Evolutionary conservation across 2,329 filamentous ascomycete species (phyloP), one percentile per base, ranked within the genome.

Genomic region (Xylaria sp.): DNA sequence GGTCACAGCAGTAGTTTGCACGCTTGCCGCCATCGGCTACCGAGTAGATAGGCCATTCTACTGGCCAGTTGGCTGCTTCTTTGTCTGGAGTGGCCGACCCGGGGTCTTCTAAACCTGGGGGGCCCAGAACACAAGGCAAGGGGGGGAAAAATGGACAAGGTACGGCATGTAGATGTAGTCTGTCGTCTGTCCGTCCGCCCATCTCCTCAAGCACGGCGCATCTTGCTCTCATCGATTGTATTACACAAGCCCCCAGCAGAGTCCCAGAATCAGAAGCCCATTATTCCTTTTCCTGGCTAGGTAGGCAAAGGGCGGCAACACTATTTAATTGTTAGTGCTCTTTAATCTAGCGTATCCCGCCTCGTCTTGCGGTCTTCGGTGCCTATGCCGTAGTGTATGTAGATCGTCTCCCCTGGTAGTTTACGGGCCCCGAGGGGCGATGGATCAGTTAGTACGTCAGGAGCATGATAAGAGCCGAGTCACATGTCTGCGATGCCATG

Each of bases 91-190:
- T 33, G 47, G 33, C 11, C 31, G 40, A 23, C 37, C 50, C 51
- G 35, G 63, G 63, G 60, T 28, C 55, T 53, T 57, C 42, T 23
- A 60, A 65, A 63, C 57, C 63, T 52, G 60, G 63, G 63, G 60
- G 53, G 46, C 37, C 55, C 58, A 17, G 38, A 35, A 50, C 21
- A 38, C 38, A 19, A 4, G n/a, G 9, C 31, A 49, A 33, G 14
- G 23, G 6, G 19, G 45, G 11, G 12, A 14, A 15, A 19, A 43
- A 43, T 11, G 43, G 25, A 31, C 46, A 28, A 42, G 52, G 47
- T 31, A 31, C 28, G n/a, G n/a, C n/a, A n/a, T n/a, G n/a, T n/a
- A n/a, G n/a, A n/a, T n/a, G n/a, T n/a, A n/a, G n/a, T n/a, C n/a
- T n/a, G n/a, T n/a, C n/a, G n/a, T n/a, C n/a, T n/a, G n/a, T n/a